Conservation (phyloP, 306 rosid species). For the Sechiopsis laciniata region DNA sequence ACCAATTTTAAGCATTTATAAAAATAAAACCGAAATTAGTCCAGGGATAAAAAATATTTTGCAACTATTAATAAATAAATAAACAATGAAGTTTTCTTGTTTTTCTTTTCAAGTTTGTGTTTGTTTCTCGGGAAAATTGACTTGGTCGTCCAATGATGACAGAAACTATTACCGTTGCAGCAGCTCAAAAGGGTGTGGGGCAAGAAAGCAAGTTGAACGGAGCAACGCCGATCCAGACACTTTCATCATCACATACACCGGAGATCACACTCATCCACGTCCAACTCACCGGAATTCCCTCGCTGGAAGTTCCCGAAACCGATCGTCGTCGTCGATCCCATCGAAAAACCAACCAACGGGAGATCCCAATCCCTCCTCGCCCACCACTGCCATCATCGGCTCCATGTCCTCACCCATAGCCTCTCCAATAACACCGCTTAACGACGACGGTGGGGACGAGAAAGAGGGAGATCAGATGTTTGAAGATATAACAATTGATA, state of each 20-base stretch:
- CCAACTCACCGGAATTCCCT: slow-evolving; percentile 67
- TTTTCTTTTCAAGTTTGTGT: too few relatives aligned
- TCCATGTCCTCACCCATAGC: too few relatives aligned
- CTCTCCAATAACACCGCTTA: too few relatives aligned
- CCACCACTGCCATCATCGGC: too few relatives aligned
- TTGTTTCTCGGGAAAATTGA: slow-evolving; percentile 5
- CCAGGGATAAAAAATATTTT: too few relatives aligned
- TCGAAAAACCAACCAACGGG: neutral
- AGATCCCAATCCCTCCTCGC: slow-evolving; percentile 3
- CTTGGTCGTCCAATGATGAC: neutral
- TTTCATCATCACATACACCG: slow-evolving; percentile 59
- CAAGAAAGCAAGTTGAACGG: slow-evolving; percentile 72
- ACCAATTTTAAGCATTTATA: too few relatives aligned
- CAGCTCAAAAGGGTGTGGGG: slow-evolving; percentile 60
- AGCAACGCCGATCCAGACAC: slow-evolving; percentile 39
- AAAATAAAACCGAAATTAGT: too few relatives aligned
- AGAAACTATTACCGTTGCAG: slow-evolving; percentile 85
- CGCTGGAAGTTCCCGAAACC: slow-evolving; percentile 51
- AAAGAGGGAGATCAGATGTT: slow-evolving; percentile 5
- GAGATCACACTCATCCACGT: slow-evolving; percentile 62
- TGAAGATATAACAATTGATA: slow-evolving; percentile 8
- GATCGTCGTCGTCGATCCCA: neutral
- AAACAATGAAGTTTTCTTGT: too few relatives aligned
- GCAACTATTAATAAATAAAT: too few relatives aligned
- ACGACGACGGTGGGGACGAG: neutral